These are phyloP conservation scores for Aspergillus asperescens DNA, from an alignment of 495 filamentous ascomycete genomes.

Conservation along the genomic window DNA sequence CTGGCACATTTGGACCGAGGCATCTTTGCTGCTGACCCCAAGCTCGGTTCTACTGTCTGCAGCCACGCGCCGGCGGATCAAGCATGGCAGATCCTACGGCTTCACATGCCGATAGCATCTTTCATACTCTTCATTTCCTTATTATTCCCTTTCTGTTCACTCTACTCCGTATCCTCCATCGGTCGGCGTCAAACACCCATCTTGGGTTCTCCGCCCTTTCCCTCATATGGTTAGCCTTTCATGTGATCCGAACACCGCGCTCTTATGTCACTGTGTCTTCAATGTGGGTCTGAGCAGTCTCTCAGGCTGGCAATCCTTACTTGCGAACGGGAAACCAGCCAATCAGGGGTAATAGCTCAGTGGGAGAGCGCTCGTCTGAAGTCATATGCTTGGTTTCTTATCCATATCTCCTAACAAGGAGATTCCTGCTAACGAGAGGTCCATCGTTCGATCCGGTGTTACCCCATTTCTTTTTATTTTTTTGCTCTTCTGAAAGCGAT, in stretches of 20 bases:
- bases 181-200: neutral
- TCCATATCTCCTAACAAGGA: no score
- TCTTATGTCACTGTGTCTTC: neutral
- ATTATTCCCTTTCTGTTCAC: neutral
- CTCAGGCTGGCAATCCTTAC: no score
- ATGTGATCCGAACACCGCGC: neutral
- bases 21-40: constrained; percentile 33
- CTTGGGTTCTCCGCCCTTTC: neutral
- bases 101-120: constrained; percentile 38
- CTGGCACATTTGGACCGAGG: constrained; percentile 35
- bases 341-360: no score
- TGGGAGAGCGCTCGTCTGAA: no score
- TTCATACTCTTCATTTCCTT: neutral
- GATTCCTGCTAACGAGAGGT: no score
- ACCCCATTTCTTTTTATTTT: no score
- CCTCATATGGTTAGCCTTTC: neutral
- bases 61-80: constrained; percentile 16
- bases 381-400: no score
- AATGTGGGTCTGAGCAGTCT: neutral
- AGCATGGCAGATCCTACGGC: constrained; percentile 24
- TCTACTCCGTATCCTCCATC: neutral
- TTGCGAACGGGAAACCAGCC: no score
- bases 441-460: no score
- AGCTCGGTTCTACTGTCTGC: constrained; percentile 25
- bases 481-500: no score